These are phyloP conservation scores for Pilobolus umbonatus DNA, from an alignment of 192 early-diverging fungal genomes.

Conservation along the genomic window DNA sequence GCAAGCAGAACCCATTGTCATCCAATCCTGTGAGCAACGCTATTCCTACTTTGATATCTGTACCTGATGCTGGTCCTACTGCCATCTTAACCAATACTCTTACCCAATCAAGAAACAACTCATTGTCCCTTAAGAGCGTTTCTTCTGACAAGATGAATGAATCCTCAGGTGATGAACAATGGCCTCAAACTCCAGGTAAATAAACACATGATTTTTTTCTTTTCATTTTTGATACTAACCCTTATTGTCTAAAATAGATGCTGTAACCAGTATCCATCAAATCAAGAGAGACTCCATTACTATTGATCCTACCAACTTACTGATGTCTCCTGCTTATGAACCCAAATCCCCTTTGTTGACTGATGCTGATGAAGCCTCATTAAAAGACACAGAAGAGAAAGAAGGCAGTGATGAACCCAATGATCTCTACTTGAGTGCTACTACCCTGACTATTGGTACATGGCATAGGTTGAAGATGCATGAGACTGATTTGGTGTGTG, in stretches of 20 bases:
- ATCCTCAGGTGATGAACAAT: no score
- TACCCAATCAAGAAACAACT: background rate
- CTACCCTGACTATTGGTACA: constrained; percentile 57
- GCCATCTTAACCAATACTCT: constrained; percentile 14
- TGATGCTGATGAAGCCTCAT: no score
- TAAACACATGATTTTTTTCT: background rate
- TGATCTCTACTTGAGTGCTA: constrained; percentile 38
- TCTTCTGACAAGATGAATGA: background rate
- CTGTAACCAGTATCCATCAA: background rate
- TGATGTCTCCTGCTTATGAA: background rate
- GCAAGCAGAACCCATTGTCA: background rate
- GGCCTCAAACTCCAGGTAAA: background rate
- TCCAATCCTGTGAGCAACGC: background rate
- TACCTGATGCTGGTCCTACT: constrained; percentile 29
- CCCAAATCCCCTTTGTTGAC: background rate
- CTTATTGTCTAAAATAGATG: background rate
- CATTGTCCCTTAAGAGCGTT: background rate
- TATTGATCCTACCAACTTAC: constrained; percentile 23
- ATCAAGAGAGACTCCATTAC: constrained; percentile 12
- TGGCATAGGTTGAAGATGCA: constrained; percentile 54
- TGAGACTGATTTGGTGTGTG: constrained; percentile 47
- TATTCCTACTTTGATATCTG: constrained; percentile 20
- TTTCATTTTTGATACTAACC: background rate
- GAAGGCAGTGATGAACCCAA: background rate
- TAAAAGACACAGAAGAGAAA: background rate